Evolutionary conservation across 2,329 filamentous ascomycete species (phyloP).

Genomic region (Colletotrichum paranaense): DNA sequence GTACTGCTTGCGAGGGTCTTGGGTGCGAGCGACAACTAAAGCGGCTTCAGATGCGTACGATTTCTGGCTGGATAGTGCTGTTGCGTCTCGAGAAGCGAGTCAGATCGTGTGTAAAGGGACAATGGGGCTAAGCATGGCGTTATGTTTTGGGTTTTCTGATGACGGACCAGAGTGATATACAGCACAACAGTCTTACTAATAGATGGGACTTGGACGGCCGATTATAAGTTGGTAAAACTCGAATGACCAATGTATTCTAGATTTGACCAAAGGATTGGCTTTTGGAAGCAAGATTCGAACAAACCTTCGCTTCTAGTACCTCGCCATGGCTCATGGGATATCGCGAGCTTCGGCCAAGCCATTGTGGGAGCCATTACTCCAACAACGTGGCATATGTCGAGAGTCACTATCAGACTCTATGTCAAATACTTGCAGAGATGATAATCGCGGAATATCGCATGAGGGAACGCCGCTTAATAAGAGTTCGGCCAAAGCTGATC

Average conservation of each 20-base stretch:
- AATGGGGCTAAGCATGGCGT: slow-evolving; percentile 34
- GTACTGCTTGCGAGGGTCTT: slow-evolving; percentile 83
- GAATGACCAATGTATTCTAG: slow-evolving; percentile 28
- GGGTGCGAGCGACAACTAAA: slow-evolving; percentile 54
- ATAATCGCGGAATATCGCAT: too few relatives aligned
- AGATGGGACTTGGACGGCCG: slow-evolving; percentile 24
- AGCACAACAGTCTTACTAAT: slow-evolving; percentile 26
- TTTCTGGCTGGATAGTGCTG: background rate
- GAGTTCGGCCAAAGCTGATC: background rate
- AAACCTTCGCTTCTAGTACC: background rate
- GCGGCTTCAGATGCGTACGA: background rate
- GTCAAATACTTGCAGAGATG: background rate
- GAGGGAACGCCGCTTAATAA: background rate
- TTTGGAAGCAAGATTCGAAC: background rate
- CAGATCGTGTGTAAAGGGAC: slow-evolving; percentile 28
- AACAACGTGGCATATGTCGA: background rate
- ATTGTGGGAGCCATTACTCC: background rate
- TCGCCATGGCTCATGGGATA: background rate
- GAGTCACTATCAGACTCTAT: background rate
- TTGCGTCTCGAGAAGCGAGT: background rate
- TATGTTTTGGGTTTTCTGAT: slow-evolving; percentile 28
- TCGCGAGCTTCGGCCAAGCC: background rate
- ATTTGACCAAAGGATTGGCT: slow-evolving; percentile 4
- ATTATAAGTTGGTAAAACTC: slow-evolving; percentile 19
- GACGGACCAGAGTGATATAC: slow-evolving; percentile 24